Conservation (phyloP, 495 filamentous ascomycete species). For the Alectoria sarmentosa region DNA sequence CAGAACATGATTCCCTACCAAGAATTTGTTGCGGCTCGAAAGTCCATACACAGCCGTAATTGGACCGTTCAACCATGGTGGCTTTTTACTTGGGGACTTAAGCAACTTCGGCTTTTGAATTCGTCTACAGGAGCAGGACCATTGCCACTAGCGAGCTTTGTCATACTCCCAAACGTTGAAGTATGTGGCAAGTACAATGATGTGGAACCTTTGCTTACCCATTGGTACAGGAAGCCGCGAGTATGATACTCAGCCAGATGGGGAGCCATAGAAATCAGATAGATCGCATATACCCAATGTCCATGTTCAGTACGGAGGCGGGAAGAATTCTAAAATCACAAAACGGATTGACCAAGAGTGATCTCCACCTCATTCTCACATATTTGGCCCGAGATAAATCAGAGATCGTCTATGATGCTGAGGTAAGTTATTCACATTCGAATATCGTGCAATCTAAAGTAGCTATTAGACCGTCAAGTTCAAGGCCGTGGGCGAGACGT, state of each 20-base stretch:
- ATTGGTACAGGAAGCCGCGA: constrained; percentile 41
- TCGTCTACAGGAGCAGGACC: constrained; percentile 27
- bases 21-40: constrained; percentile 50
- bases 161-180: constrained; percentile 48
- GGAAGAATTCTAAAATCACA: constrained; percentile 43
- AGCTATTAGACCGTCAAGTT: constrained; percentile 64
- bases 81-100: constrained; percentile 68
- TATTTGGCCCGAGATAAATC: constrained; percentile 66
- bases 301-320: constrained; percentile 56
- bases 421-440: constrained; percentile 35
- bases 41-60: constrained; percentile 52
- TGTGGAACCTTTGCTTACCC: constrained; percentile 41
- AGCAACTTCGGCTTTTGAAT: constrained; percentile 57
- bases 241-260: constrained; percentile 36
- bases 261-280: constrained; percentile 18
- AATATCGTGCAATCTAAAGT: constrained; percentile 16
- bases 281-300: constrained; percentile 60
- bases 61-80: constrained; percentile 49
- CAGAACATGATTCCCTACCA: constrained; percentile 62
- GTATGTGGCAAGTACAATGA: constrained; percentile 37
- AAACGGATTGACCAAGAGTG: constrained; percentile 51
- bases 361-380: constrained; percentile 62
- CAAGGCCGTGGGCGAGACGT: constrained; percentile 39
- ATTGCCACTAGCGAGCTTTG: constrained; percentile 31
- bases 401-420: constrained; percentile 56